Conservation (phyloP, 164 flowering plant species). For the Chimonanthus salicifolius region DNA sequence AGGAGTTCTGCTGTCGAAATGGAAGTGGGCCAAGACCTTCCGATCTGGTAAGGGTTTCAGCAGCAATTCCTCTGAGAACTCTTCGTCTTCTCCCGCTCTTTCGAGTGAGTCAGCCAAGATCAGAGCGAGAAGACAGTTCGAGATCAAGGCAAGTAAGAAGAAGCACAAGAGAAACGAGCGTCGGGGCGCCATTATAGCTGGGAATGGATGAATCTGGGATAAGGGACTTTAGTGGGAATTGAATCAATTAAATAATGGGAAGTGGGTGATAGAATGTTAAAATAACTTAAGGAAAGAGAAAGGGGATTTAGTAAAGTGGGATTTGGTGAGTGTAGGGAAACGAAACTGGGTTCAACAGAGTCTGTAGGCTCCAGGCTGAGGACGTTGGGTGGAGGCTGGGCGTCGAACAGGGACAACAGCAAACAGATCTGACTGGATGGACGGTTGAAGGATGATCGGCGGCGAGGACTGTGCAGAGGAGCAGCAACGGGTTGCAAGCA, state of each 20-base stretch:
- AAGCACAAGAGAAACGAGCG: slow-evolving; percentile 5
- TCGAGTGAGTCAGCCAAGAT: slow-evolving; percentile 16
- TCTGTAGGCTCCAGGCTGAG: too few species aligned
- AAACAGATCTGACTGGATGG: too few species aligned
- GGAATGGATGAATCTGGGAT: too few species aligned
- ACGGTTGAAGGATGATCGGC: too few species aligned
- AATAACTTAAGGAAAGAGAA: not conserved
- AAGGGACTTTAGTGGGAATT: not conserved
- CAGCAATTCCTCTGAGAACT: slow-evolving; percentile 74
- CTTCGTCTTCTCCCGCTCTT: slow-evolving; percentile 32
- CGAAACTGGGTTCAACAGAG: too few species aligned
- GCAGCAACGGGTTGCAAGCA: too few species aligned
- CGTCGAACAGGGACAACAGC: too few species aligned
- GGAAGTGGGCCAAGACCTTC: slow-evolving; percentile 82
- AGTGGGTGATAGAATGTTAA: not conserved
- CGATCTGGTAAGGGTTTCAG: slow-evolving; percentile 86
- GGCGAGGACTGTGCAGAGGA: too few species aligned
- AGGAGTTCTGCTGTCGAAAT: slow-evolving; percentile 61
- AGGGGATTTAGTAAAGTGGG: not conserved
- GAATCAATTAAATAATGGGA: too few species aligned
- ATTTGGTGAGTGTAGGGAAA: not conserved
- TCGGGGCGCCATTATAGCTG: slow-evolving; percentile 19
- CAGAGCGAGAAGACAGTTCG: slow-evolving; percentile 2
- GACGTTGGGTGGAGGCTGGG: too few species aligned
- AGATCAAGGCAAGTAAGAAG: slow-evolving; percentile 11